phyloP scores from a whole-genome alignment of 2,329 filamentous ascomycete genomes.

The Piedraia hortae region DNA sequence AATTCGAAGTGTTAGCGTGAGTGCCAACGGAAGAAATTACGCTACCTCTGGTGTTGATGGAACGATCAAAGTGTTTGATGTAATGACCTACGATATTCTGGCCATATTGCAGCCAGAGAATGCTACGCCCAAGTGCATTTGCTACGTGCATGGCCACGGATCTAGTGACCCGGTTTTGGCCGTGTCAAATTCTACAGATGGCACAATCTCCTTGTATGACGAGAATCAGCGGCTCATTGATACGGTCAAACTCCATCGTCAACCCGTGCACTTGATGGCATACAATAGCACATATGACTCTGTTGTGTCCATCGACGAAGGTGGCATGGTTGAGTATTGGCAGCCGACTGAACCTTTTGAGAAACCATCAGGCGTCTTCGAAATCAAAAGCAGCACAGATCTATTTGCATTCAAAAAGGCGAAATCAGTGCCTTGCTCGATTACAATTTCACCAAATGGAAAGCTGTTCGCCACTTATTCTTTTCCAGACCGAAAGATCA shows the following conservation, averaged over 20 bases:
- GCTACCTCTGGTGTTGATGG: conserved; percentile 61
- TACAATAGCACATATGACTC: conserved; percentile 81
- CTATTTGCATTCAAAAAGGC: conserved; percentile 92
- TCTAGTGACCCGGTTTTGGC: conserved; percentile 71
- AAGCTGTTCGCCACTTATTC: conserved; percentile 72
- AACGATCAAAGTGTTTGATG: conserved; percentile 51
- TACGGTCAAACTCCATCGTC: conserved; percentile 56
- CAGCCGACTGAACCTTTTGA: conserved; percentile 52
- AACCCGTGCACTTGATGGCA: conserved; percentile 54
- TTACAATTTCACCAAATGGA: conserved; percentile 67
- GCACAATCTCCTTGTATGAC: conserved; percentile 60
- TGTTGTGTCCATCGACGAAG: conserved; percentile 65
- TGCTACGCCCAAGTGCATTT: conserved; percentile 48
- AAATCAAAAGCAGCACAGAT: conserved; percentile 78
- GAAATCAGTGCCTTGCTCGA: conserved; percentile 54
- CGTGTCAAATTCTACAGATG: conserved; percentile 47
- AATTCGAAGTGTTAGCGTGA: conserved; percentile 59
- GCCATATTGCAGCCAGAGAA: conserved; percentile 34
- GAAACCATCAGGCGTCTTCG: conserved; percentile 75
- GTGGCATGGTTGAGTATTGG: conserved; percentile 96
- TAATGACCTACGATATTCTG: conserved; percentile 42
- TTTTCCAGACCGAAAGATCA: conserved; percentile 75
- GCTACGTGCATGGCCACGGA: conserved; percentile 73
- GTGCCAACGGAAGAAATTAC: conserved; percentile 75
- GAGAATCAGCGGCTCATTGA: conserved; percentile 53